Percentiles rank a stretch among this genome's conserved stretches.
Conservation (phyloP, 106 monocot genomes). For the Agapanthus africanus region DNA sequence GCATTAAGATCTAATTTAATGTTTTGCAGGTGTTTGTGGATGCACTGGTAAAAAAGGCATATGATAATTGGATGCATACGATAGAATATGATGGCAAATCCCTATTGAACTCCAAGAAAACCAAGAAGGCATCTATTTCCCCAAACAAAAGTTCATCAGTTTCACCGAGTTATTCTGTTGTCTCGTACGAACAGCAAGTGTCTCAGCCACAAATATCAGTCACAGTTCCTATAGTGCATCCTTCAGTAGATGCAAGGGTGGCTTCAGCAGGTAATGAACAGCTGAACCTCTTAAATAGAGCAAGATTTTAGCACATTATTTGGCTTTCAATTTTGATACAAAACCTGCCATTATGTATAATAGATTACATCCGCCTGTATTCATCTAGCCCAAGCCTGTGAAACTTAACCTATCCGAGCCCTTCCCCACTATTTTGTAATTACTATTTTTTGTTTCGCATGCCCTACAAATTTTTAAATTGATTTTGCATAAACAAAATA, state of each 20-base stretch:
- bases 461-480: too few species aligned
- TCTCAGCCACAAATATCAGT: not conserved
- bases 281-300: not conserved
- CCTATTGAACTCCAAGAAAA: conserved; percentile 30
- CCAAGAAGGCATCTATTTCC: conserved; percentile 61
- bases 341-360: too few species aligned
- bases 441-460: too few species aligned
- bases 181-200: conserved; percentile 9
- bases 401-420: too few species aligned
- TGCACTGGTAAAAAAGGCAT: conserved; percentile 45
- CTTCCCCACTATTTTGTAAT: too few species aligned
- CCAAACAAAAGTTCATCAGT: conserved; percentile 7
- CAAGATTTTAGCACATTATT: not conserved
- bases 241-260: conserved; percentile 4
- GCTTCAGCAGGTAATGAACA: not conserved
- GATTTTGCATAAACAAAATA: too few species aligned
- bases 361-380: too few species aligned
- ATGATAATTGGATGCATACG: conserved; percentile 57
- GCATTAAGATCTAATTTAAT: too few species aligned
- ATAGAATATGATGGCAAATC: conserved; percentile 55
- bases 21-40: conserved; percentile 42
- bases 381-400: too few species aligned
- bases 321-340: too few species aligned
- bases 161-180: not conserved
- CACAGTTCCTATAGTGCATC: conserved; percentile 3